These are phyloP conservation scores for Zygoascus sp. DNA, from an alignment of 1,139 yeast species.

Conservation along the genomic window DNA sequence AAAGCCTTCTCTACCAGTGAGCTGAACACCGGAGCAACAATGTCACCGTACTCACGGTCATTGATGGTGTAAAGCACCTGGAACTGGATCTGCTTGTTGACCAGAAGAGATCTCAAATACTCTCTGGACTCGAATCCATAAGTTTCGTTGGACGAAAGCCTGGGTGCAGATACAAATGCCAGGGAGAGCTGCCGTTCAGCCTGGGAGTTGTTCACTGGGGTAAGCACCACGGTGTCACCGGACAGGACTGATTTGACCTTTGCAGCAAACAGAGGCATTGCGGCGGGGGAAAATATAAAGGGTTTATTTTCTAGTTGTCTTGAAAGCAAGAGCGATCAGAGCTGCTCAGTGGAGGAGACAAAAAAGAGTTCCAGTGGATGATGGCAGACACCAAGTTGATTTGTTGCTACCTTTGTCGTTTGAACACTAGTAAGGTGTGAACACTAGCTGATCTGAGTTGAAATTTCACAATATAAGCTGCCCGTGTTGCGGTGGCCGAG, in stretches of 20 bases:
- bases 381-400: too few species aligned
- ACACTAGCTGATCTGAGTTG: neutral
- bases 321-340: too few species aligned
- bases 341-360: too few species aligned
- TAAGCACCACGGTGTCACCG: conserved; percentile 68
- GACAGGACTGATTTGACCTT: conserved; percentile 64
- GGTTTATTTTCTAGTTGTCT: too few species aligned
- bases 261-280: conserved; percentile 19
- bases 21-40: conserved; percentile 57
- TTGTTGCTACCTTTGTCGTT: too few species aligned
- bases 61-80: conserved; percentile 49
- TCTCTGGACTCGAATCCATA: conserved; percentile 57
- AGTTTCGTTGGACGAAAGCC: conserved; percentile 38
- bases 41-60: conserved; percentile 70
- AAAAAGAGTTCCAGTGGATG: too few species aligned
- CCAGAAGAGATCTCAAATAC: conserved; percentile 54
- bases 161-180: conserved; percentile 58
- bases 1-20: conserved; percentile 57
- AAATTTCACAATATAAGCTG: neutral
- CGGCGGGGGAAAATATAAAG: too few species aligned
- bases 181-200: conserved; percentile 62
- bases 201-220: conserved; percentile 41
- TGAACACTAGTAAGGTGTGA: too few species aligned
- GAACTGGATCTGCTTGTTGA: conserved; percentile 66
- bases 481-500: neutral